Evolutionary conservation across 257 asterid species (phyloP).

Genomic region (Oldenlandia corymbosa): DNA sequence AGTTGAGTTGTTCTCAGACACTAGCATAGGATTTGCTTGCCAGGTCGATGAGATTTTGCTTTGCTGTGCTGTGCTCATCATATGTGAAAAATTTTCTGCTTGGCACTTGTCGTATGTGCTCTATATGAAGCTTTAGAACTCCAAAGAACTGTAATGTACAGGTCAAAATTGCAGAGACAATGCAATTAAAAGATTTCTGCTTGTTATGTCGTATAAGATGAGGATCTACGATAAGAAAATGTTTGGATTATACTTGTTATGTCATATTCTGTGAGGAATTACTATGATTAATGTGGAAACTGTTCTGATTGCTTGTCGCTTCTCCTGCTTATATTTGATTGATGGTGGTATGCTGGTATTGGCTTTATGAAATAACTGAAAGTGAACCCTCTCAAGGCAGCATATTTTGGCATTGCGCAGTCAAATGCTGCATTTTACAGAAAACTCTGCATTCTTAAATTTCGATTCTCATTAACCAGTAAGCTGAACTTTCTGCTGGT

Average conservation of each 20-base stretch:
- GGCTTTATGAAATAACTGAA: too few relatives aligned
- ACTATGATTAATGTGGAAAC: background rate
- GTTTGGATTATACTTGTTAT: too few relatives aligned
- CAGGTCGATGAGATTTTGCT: background rate
- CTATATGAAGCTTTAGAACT: background rate
- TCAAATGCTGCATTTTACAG: background rate
- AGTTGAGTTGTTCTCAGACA: background rate
- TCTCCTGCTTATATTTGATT: background rate
- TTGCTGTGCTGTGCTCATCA: background rate
- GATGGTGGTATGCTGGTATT: too few relatives aligned
- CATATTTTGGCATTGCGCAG: too few relatives aligned
- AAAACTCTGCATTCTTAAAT: background rate
- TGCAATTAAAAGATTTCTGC: too few relatives aligned
- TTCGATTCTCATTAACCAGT: background rate
- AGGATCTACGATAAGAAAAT: too few relatives aligned
- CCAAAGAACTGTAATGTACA: background rate
- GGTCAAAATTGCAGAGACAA: too few relatives aligned
- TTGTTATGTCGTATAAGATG: too few relatives aligned
- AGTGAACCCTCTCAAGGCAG: too few relatives aligned
- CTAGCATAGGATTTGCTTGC: background rate
- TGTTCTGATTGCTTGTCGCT: background rate
- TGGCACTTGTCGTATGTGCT: background rate
- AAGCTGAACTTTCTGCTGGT: background rate
- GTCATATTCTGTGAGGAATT: too few relatives aligned
- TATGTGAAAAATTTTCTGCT: background rate